Evolutionary conservation across 2,329 filamentous ascomycete species (phyloP).

Genomic region (Colletotrichum falcatum): DNA sequence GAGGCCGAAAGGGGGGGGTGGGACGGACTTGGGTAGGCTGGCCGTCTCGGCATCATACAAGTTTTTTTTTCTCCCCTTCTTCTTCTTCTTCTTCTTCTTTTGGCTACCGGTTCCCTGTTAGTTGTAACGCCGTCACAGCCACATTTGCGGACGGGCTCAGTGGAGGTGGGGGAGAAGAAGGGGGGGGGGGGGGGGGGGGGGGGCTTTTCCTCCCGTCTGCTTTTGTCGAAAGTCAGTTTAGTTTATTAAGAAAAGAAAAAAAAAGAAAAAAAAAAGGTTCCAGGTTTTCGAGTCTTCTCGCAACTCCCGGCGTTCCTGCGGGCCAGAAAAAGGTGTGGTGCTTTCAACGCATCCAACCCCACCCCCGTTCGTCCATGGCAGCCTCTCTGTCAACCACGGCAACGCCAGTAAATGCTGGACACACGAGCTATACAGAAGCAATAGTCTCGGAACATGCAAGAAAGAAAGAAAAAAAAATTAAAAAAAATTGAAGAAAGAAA

Average conservation of each 20-base stretch:
- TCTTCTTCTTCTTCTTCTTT: too few relatives aligned
- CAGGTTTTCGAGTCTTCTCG: background rate
- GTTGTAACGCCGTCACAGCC: conserved; percentile 22
- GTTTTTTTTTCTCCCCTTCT: too few relatives aligned
- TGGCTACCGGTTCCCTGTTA: conserved; percentile 3
- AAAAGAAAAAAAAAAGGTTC: too few relatives aligned
- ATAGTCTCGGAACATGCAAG: background rate
- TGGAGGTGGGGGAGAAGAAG: background rate
- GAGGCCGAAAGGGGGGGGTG: conserved; percentile 25
- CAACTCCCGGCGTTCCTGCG: background rate
- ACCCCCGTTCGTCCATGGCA: conserved; percentile 2
- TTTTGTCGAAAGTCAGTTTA: background rate
- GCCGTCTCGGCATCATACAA: conserved; percentile 36
- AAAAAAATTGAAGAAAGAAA: too few relatives aligned
- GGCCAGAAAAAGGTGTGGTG: background rate
- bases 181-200: too few relatives aligned
- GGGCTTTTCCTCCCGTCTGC: conserved; percentile 17
- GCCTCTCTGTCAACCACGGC: background rate
- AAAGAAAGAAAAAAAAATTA: too few relatives aligned
- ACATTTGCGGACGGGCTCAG: conserved; percentile 26
- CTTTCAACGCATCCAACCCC: background rate
- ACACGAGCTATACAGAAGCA: conserved; percentile 7
- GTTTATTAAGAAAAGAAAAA: background rate
- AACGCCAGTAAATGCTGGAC: background rate
- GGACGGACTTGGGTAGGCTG: conserved; percentile 37